These are phyloP conservation scores for Pseudonitzschia delicatissima DNA, from an alignment of 108 stramenopile species.

Conservation along the genomic window DNA sequence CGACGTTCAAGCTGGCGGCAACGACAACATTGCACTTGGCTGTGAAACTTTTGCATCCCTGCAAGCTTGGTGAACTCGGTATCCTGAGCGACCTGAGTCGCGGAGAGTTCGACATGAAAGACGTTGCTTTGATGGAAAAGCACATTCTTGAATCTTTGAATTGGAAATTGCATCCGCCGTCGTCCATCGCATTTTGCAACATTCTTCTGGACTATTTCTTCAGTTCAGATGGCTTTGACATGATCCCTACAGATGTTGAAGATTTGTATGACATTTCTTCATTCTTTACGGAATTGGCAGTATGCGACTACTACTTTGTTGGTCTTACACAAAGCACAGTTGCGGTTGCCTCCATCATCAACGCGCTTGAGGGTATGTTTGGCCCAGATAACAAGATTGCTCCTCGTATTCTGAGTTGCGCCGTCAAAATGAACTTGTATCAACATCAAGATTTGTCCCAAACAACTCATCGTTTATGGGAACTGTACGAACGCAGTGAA, in stretches of 20 bases:
- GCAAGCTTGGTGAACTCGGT: slow-evolving; percentile 56
- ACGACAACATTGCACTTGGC: slow-evolving; percentile 56
- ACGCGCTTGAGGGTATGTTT: slow-evolving; percentile 74
- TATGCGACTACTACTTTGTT: slow-evolving; percentile 70
- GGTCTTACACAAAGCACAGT: slow-evolving; percentile 35
- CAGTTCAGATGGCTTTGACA: slow-evolving; percentile 16
- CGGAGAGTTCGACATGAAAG: slow-evolving; percentile 62
- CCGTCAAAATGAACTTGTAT: slow-evolving; percentile 19
- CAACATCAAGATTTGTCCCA: slow-evolving; percentile 33
- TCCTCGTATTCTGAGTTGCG: slow-evolving; percentile 22
- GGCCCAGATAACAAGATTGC: slow-evolving; percentile 33
- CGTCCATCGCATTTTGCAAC: slow-evolving; percentile 39
- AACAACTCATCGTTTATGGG: slow-evolving; percentile 51
- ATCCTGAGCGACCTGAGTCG: slow-evolving; percentile 59
- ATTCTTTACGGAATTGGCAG: slow-evolving; percentile 58
- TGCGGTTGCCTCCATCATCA: slow-evolving; percentile 66
- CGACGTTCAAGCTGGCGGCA: slow-evolving; percentile 62
- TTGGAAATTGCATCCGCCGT: slow-evolving; percentile 59
- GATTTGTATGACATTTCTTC: slow-evolving; percentile 58
- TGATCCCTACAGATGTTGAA: slow-evolving; percentile 39
- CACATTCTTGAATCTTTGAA: slow-evolving; percentile 38
- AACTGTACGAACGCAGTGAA: slow-evolving; percentile 64
- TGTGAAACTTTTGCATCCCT: slow-evolving; percentile 62
- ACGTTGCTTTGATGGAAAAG: slow-evolving; percentile 54
- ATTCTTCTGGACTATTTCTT: slow-evolving; percentile 43